Percentiles rank a stretch among this genome's conserved stretches.
Conservation (phyloP, 441 rosid species). For the Aleurites moluccanus region DNA sequence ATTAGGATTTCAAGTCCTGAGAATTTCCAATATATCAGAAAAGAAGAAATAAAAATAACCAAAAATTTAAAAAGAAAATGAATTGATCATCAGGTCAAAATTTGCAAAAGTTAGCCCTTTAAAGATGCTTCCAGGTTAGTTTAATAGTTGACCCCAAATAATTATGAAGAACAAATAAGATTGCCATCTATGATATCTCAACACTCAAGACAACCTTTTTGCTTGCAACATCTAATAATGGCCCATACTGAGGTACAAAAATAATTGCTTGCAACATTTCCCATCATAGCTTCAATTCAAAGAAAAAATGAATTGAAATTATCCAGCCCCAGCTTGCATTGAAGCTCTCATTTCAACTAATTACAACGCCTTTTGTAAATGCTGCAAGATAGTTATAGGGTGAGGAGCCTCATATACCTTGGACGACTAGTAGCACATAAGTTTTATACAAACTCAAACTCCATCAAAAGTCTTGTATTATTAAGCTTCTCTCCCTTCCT, state of each 20-base stretch:
- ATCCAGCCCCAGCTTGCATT: not conserved
- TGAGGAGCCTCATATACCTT: not conserved
- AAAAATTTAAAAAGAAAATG: no score
- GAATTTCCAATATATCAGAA: no score
- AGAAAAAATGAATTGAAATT: not conserved
- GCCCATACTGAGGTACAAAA: not conserved
- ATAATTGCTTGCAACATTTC: not conserved
- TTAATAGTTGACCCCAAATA: not conserved
- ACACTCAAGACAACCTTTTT: slow-evolving; percentile 1
- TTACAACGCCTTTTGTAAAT: not conserved
- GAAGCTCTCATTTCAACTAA: slow-evolving; percentile 9
- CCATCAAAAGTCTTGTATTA: slow-evolving; percentile 68
- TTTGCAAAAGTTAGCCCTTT: not conserved
- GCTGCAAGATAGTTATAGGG: not conserved
- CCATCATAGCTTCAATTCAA: slow-evolving; percentile 8
- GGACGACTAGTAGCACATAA: not conserved
- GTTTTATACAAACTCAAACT: slow-evolving; percentile 54
- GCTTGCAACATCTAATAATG: slow-evolving; percentile 8
- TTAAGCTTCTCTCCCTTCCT: slow-evolving; percentile 56
- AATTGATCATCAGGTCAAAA: no score
- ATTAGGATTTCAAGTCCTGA: no score
- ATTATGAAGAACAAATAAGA: not conserved
- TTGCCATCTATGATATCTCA: slow-evolving; percentile 6
- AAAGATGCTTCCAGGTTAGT: not conserved
- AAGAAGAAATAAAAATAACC: no score